Base-by-base conservation (phyloP, 2,329 filamentous ascomycete genomes). In the Paracoccidioides brasiliensis region DNA sequence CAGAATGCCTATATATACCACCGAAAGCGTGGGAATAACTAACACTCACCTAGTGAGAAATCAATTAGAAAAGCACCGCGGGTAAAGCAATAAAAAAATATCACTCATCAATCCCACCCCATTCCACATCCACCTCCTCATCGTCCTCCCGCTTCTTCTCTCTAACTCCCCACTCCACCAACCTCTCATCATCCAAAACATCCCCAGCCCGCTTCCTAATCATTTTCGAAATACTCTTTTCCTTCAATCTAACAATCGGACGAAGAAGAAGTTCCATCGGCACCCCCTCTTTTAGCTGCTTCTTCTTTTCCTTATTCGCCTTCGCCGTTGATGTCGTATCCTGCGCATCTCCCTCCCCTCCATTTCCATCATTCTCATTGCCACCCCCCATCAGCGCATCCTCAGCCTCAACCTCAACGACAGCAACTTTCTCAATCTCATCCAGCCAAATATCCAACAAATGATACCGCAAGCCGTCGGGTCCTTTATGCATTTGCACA, bases 371-470 rank as follows among this genome's bases (percentile, higher is more conserved):
- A 14, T 69, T 64, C 3, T 64, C 59, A 52, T 69, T 67, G 57
- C 70, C 64, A 71, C 10, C 55, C 62, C 44, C 38, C 53, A 49
- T 22, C 22, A 22, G 22, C 22, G 22, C 1, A 22, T 22, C 38
- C 22, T 60, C 58, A 15, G 9, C 40, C 40, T 57, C 60, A 32
- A 69, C 64, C 3, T 64, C 59, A 52, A 70, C 67, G 58, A 70
- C 64, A 54, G 83, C 80, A 38, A 82, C 80, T 66, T 83, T 84
- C 70, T 90, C 86, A 64, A 90, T 71, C 77, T 96, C 90, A 69
- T 97, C 93, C 7, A 95, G 80, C 82, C 87, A 97, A 54, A 97
- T 80, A 73, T 98, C 93, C 60, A 95, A 71, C 12, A 90, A 80
- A 71, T 98, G 93, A 69, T 95, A 83, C 59, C 89, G 76, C 68